Evolutionary conservation across 2,329 filamentous ascomycete species (phyloP), one percentile per base, ranked within the genome.

Genomic region (Albifimbria verrucaria): DNA sequence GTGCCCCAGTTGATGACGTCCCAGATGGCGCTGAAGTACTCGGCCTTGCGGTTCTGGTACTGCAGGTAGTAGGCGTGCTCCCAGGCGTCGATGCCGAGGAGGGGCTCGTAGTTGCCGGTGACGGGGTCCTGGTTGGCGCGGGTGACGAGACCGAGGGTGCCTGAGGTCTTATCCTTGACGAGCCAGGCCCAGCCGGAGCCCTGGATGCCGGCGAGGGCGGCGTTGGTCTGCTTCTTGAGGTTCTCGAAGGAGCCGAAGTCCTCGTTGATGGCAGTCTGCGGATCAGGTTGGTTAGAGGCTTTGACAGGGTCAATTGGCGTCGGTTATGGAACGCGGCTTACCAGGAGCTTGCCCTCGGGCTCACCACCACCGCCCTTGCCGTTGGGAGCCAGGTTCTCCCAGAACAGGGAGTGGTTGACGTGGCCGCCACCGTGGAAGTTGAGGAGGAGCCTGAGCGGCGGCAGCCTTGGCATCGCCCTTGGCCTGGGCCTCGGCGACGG

Each of bases 11-110:
- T 96, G 72, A 96, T 79, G 48, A 96, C 92, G 62, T 96, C 90
- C 92, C 92, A 96, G 70, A 96, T 88, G 54, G 90, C 90, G 65
- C 83, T 83, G 75, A 96, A 96, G 81, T 96, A 96, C 78, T 96
- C 92, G 53, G 88, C 92, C 85, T 96, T 96, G 74, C 91, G 87
- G 81, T 96, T 96, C 84, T 96, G 83, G 77, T 96, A 96, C 78
- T 96, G 90, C 57, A 96, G 81, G 77, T 96, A 95, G 80, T 95
- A 96, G 50, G 92, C 92, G 75, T 96, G 92, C 80, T 96, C 92
- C 92, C 92, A 96, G 51, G 92, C 92, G 77, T 97, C 92, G 65
- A 97, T 88, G 53, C 92, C 92, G 46, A 97, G 77, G 48, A 97
- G 78, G 36, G 92, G 92, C 65, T 85, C 81, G 69, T 88, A 90